These are phyloP conservation scores for Annulohypoxylon maeteangense DNA, from an alignment of 495 filamentous ascomycete species.

Conservation along the genomic window DNA sequence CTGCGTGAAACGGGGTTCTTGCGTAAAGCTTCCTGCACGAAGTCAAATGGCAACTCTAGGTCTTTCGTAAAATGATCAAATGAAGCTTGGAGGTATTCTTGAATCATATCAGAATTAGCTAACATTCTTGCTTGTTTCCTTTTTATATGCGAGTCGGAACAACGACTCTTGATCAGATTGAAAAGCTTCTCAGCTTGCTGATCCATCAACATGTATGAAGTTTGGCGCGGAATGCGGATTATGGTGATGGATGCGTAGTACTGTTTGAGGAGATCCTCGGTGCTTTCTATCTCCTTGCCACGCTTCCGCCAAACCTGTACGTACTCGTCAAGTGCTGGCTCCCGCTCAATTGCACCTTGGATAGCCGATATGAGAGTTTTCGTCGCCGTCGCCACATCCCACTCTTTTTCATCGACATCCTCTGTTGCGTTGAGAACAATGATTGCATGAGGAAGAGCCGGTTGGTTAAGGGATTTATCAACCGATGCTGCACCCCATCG, in stretches of 20 bases:
- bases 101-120: neutral
- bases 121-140: constrained; percentile 1
- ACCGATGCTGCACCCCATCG: constrained; percentile 3
- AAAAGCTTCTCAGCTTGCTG: neutral
- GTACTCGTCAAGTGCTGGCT: neutral
- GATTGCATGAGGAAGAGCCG: neutral
- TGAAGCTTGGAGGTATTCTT: constrained; percentile 1
- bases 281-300: neutral
- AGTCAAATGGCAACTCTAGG: constrained; percentile 1
- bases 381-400: neutral
- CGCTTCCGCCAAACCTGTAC: neutral
- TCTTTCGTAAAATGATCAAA: constrained; percentile 1
- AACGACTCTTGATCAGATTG: neutral
- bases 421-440: constrained; percentile 1
- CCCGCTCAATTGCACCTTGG: neutral
- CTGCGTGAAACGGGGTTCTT: neutral
- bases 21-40: neutral
- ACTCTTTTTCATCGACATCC: neutral
- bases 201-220: constrained; percentile 14
- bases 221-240: neutral
- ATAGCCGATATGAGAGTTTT: neutral
- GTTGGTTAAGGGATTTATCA: constrained; percentile 4
- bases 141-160: neutral
- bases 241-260: neutral
- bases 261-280: neutral